phyloP scores from a whole-genome alignment of 495 filamentous ascomycete species.

The Aspergillus bridgeri region DNA sequence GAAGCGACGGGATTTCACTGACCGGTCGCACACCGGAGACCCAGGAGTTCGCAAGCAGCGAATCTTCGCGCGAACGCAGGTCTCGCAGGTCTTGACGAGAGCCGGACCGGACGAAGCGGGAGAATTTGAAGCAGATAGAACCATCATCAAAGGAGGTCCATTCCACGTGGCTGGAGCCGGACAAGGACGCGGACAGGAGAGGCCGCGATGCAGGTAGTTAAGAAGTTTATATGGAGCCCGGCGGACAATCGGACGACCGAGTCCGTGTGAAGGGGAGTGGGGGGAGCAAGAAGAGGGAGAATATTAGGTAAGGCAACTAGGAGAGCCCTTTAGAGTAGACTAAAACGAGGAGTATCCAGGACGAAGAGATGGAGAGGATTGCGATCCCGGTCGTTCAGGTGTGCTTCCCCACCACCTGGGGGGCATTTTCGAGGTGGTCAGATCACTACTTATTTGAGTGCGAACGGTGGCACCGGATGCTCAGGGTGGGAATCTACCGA shows the following conservation, averaged over 20 bases:
- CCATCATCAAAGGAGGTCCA: neutral
- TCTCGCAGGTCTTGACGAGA: slow-evolving; percentile 21
- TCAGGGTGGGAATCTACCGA: too few relatives aligned
- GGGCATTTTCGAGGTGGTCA: neutral
- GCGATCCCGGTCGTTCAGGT: neutral
- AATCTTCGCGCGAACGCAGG: slow-evolving; percentile 22
- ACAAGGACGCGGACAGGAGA: neutral
- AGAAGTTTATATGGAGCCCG: neutral
- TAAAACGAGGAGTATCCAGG: too few relatives aligned
- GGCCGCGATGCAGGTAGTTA: neutral
- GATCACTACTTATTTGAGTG: neutral
- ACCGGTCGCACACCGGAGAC: slow-evolving; percentile 14
- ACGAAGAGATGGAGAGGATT: neutral
- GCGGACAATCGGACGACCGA: neutral
- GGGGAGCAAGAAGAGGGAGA: neutral
- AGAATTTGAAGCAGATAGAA: neutral
- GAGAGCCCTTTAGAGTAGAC: too few relatives aligned
- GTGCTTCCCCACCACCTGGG: neutral
- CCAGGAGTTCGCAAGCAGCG: slow-evolving; percentile 12
- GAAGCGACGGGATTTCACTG: neutral
- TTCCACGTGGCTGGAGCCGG: neutral
- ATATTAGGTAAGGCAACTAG: too few relatives aligned
- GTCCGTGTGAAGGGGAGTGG: neutral
- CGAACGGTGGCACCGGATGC: neutral
- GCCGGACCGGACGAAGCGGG: neutral